Base-by-base conservation (phyloP, 1,284 basidiomycete species). In the Moesziomyces globuligerus region DNA sequence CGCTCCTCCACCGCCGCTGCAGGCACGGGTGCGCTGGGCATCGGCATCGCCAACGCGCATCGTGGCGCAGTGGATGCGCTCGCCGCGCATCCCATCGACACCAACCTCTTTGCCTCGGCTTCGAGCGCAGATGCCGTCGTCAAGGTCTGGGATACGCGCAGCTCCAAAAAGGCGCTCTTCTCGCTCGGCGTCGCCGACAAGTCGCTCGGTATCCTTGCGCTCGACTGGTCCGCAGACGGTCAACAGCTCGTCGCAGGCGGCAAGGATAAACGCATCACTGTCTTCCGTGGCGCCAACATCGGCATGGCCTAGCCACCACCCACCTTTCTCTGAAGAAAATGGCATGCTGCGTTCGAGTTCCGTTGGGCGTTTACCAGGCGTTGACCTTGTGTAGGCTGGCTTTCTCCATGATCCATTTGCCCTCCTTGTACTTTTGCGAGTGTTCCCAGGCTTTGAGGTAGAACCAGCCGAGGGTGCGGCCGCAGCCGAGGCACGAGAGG, bases 371-470 rank as follows among this genome's bases (percentile, higher is more conserved):
- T 74, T 41, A 83, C 91, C 91, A 93, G 24, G 86, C 86, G 76
- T 92, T 92, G 78, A 91, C 90, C 79, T 92, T 92, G 49, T 90
- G 84, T 5, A 93, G 83, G 75, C 87, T 88, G 84, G 91, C 90
- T 41, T 89, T 86, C 80, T 93, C 91, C 39, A 93, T 85, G n/a
- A 93, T 86, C 76, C 89, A 44, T 48, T 58, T 51, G 88, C 91
- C 90, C 87, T 93, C 92, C 81, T 93, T 93, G 79, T 93, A 93
- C 79, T 90, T 91, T 87, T 94, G 92, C 7, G 87, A 86, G 26
- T 85, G 84, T 72, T 93, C 90, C 2, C 88, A 87, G 7, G 92
- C 91, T 75, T 89, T 90, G 78, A 91, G 87, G 72, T 94, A 93
- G 75, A 86, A 91, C 91, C 91, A 93, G 0, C 92, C 92, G 4